These are phyloP conservation scores for Zygotorulaspora chibaensis DNA, from an alignment of 805 yeast genomes.

Conservation along the genomic window DNA sequence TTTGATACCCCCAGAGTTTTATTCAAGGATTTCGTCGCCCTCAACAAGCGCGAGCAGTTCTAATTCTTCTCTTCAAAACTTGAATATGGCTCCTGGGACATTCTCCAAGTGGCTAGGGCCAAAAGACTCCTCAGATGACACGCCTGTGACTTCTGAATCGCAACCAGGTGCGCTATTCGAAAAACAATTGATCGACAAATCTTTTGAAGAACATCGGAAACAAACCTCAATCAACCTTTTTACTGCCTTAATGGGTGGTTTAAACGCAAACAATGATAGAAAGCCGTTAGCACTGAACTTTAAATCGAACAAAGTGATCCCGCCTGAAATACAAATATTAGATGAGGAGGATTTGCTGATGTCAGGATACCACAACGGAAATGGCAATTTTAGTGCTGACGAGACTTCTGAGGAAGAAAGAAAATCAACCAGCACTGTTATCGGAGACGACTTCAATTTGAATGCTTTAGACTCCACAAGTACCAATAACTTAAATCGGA, in stretches of 20 bases:
- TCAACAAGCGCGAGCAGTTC: slow-evolving; percentile 33
- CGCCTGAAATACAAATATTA: slow-evolving; percentile 12
- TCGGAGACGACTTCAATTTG: slow-evolving; percentile 1
- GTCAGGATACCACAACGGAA: slow-evolving; percentile 23
- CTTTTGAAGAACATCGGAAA: slow-evolving; percentile 29
- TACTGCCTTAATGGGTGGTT: slow-evolving; percentile 19
- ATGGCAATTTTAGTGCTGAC: slow-evolving; percentile 10
- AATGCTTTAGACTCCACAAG: neutral
- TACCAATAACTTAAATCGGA: slow-evolving; percentile 1
- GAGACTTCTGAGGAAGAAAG: slow-evolving; percentile 15
- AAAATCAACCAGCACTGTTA: slow-evolving; percentile 13
- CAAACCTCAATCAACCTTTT: slow-evolving; percentile 17
- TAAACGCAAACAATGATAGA: slow-evolving; percentile 9
- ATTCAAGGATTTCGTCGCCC: slow-evolving; percentile 33
- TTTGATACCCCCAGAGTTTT: slow-evolving; percentile 36
- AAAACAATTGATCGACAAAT: slow-evolving; percentile 26
- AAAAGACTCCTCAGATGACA: slow-evolving; percentile 5
- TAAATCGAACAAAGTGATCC: slow-evolving; percentile 14
- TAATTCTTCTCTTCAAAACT: slow-evolving; percentile 24
- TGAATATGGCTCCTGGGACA: slow-evolving; percentile 22
- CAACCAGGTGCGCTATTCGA: slow-evolving; percentile 21
- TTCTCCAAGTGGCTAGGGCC: slow-evolving; percentile 22
- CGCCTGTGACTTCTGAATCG: slow-evolving; percentile 3
- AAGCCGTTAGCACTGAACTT: slow-evolving; percentile 25
- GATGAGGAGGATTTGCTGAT: slow-evolving; percentile 33